phyloP scores from a whole-genome alignment of 2,329 filamentous ascomycete species.

The Fusarium azukiicola region DNA sequence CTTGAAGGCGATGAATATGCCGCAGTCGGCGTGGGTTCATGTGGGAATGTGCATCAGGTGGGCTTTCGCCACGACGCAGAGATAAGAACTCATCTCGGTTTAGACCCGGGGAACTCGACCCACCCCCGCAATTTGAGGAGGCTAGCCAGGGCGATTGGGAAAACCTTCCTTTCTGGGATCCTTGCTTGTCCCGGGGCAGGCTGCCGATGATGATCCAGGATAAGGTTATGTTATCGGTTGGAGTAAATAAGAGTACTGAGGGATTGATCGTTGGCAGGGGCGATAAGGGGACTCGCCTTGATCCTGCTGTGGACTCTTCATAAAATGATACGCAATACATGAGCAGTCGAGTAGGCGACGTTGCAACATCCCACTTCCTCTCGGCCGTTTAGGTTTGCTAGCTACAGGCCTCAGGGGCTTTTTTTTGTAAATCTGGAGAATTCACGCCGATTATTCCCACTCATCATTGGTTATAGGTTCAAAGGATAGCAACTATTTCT shows the following conservation, averaged over 20 bases:
- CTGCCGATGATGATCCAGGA: neutral
- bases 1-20: conserved; percentile 5
- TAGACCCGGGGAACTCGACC: conserved; percentile 10
- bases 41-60: conserved; percentile 5
- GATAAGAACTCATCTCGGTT: conserved; percentile 14
- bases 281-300: neutral
- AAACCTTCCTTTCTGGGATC: conserved; percentile 38
- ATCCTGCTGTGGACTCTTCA: neutral
- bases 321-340: no score
- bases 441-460: no score
- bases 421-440: no score
- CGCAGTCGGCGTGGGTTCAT: conserved; percentile 13
- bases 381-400: no score
- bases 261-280: neutral
- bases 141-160: conserved; percentile 20
- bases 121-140: conserved; percentile 30
- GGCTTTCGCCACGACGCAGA: neutral
- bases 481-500: no score
- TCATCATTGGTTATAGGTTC: no score
- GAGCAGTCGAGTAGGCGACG: no score
- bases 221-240: neutral
- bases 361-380: no score
- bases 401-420: no score
- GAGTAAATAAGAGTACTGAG: neutral
- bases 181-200: neutral